phyloP scores from a whole-genome alignment of 805 yeast species.

The Candida multigemmis region DNA sequence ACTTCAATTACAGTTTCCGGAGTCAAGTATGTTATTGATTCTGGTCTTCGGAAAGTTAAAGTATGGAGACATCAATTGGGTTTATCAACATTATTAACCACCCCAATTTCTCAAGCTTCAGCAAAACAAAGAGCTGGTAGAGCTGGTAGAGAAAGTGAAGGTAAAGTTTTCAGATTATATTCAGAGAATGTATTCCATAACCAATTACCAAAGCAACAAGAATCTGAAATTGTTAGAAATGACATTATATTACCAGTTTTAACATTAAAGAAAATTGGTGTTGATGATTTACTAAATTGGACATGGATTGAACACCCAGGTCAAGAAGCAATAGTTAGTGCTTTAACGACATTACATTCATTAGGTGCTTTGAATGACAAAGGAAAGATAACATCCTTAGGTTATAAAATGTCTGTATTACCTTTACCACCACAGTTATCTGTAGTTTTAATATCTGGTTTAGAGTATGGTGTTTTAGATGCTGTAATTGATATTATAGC shows the following conservation, averaged over 20 bases:
- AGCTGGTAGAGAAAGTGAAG: slow-evolving; percentile 94
- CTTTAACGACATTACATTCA: slow-evolving; percentile 69
- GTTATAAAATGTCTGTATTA: slow-evolving; percentile 78
- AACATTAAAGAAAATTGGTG: slow-evolving; percentile 75
- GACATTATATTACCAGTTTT: slow-evolving; percentile 80
- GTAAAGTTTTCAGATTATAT: slow-evolving; percentile 81
- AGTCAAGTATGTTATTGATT: slow-evolving; percentile 84
- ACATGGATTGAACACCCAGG: slow-evolving; percentile 93
- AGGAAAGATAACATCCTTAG: slow-evolving; percentile 72
- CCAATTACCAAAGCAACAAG: slow-evolving; percentile 65
- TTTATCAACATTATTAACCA: slow-evolving; percentile 82
- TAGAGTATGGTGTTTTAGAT: slow-evolving; percentile 44
- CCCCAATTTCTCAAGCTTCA: slow-evolving; percentile 88
- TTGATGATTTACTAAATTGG: slow-evolving; percentile 79
- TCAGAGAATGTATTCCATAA: slow-evolving; percentile 60
- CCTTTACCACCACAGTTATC: slow-evolving; percentile 92
- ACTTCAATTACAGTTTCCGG: slow-evolving; percentile 96
- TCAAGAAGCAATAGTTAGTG: slow-evolving; percentile 61
- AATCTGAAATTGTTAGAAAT: slow-evolving; percentile 84
- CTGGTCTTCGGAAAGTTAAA: slow-evolving; percentile 87
- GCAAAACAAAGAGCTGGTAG: slow-evolving; percentile 46
- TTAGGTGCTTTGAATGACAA: slow-evolving; percentile 69
- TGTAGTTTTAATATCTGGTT: slow-evolving; percentile 71
- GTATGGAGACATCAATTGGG: slow-evolving; percentile 94
- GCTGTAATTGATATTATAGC: slow-evolving; percentile 84